phyloP scores from a whole-genome alignment of 192 early-diverging fungal genomes.

The Backusella parvicylindrica region DNA sequence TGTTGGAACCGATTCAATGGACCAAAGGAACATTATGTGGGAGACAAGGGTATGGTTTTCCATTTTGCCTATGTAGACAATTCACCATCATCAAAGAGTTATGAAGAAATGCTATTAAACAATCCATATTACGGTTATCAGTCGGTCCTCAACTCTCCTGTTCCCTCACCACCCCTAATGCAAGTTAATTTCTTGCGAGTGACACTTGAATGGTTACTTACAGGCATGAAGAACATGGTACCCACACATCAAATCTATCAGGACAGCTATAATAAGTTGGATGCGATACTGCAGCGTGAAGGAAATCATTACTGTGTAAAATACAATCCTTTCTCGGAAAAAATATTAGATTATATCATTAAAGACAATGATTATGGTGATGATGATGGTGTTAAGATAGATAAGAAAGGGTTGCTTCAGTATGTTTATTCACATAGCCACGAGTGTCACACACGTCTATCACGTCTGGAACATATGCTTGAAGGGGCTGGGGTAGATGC shows the following conservation, averaged over 20 bases:
- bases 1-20: neutral
- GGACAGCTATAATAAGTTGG: neutral
- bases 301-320: conserved; percentile 23
- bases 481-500: conserved; percentile 28
- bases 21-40: conserved; percentile 16
- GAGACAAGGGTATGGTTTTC: conserved; percentile 25
- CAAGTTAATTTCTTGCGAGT: conserved; percentile 16
- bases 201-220: conserved; percentile 21
- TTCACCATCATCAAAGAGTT: neutral
- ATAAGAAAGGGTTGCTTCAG: neutral
- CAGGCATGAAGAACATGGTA: conserved; percentile 5
- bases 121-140: neutral
- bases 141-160: neutral
- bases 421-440: conserved; percentile 29
- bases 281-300: neutral
- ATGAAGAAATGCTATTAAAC: neutral
- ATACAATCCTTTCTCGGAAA: conserved; percentile 26
- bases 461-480: conserved; percentile 18
- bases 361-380: neutral
- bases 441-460: conserved; percentile 24
- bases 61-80: conserved; percentile 6
- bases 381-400: neutral
- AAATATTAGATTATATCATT: conserved; percentile 19
- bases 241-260: conserved; percentile 20
- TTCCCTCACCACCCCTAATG: neutral